phyloP scores from a whole-genome alignment of 345 rosid genomes.

The Eucalyptus pumila region DNA sequence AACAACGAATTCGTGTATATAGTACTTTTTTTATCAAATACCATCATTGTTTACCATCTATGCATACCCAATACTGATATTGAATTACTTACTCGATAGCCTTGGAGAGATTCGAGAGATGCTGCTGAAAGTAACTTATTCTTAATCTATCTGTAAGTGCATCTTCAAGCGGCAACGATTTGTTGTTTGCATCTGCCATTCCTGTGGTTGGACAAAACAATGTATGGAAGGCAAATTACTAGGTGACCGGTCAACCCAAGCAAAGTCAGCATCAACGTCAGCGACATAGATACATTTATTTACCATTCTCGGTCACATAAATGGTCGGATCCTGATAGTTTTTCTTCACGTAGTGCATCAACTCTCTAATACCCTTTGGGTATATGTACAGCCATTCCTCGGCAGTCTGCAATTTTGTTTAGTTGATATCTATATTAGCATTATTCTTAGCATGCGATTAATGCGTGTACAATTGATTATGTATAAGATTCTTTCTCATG shows the following conservation, averaged over 20 bases:
- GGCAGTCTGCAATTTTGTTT: conserved; percentile 6
- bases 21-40: not conserved
- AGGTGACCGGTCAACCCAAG: not conserved
- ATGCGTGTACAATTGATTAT: not conserved
- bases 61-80: not conserved
- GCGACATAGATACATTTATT: not conserved
- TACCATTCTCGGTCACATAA: conserved; percentile 36
- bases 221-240: not conserved
- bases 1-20: not conserved
- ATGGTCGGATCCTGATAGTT: conserved; percentile 13
- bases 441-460: not conserved
- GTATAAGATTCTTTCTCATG: not conserved
- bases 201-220: conserved; percentile 3
- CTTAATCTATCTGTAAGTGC: conserved; percentile 14
- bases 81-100: conserved; percentile 14
- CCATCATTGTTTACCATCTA: not conserved
- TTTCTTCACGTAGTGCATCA: not conserved
- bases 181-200: conserved; percentile 9
- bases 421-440: not conserved
- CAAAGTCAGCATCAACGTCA: not conserved
- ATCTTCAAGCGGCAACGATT: not conserved
- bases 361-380: conserved; percentile 18
- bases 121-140: conserved; percentile 7
- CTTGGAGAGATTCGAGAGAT: conserved; percentile 9
- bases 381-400: conserved; percentile 14